phyloP scores from a whole-genome alignment of 2,329 filamentous ascomycete genomes.

The Aspergillus neotritici region DNA sequence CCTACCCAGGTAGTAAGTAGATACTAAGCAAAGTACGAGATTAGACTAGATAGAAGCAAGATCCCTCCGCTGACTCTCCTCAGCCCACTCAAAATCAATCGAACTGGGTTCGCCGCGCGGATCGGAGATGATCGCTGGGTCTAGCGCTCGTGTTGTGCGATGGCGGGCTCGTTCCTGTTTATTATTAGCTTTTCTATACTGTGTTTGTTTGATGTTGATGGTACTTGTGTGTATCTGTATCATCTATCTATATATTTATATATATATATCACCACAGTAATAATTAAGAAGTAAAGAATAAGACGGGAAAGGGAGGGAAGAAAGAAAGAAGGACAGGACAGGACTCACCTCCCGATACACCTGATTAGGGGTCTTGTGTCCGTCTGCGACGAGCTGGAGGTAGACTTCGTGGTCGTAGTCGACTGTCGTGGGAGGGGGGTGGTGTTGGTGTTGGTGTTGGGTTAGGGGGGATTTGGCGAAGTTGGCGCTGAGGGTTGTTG shows the following conservation, averaged over 20 bases:
- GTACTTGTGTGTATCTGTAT: background rate
- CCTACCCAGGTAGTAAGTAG: too few species aligned
- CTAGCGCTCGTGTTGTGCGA: conserved; percentile 18
- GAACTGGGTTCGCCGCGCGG: conserved; percentile 22
- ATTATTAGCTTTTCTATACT: conserved; percentile 1
- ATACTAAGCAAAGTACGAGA: too few species aligned
- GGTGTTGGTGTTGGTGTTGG: conserved; percentile 26
- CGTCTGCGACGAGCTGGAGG: conserved; percentile 23
- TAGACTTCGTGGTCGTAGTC: conserved; percentile 30
- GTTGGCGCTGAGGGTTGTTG: background rate
- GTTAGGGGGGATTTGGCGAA: conserved; percentile 17
- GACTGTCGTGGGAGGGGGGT: conserved; percentile 13
- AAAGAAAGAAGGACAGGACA: background rate
- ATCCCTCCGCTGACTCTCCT: conserved; percentile 13
- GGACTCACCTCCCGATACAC: conserved; percentile 25
- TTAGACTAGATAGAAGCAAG: too few species aligned
- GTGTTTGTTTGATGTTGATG: too few species aligned
- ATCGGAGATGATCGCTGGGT: conserved; percentile 26
- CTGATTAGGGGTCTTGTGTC: conserved; percentile 26
- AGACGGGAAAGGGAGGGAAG: background rate
- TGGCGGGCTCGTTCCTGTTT: conserved; percentile 22
- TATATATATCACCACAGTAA: background rate
- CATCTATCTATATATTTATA: background rate
- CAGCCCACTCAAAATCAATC: conserved; percentile 23
- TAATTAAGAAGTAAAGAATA: background rate